Percentiles rank a stretch among this genome's conserved stretches.
Evolutionary conservation across 2,329 filamentous ascomycete genomes (phyloP).

Genomic region (Trichoderma sp.): DNA sequence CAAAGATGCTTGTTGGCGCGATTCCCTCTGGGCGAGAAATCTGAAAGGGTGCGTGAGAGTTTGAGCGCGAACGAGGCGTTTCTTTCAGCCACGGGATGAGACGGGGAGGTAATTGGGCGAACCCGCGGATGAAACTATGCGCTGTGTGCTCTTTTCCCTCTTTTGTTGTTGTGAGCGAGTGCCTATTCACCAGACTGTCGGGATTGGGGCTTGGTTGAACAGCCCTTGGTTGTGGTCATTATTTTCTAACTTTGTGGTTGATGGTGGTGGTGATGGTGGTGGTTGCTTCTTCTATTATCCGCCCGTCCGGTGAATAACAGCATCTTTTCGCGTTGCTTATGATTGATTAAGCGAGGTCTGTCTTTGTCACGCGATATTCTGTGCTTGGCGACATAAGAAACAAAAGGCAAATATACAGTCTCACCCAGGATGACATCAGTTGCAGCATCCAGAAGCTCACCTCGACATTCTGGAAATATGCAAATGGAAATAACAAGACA

Average conservation of each 20-base stretch:
- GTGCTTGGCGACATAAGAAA: not conserved
- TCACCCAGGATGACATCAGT: slow-evolving; percentile 13
- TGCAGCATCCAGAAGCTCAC: not conserved
- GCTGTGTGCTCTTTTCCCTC: not conserved
- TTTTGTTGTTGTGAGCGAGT: not conserved
- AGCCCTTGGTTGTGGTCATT: not conserved
- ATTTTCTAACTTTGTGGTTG: no score
- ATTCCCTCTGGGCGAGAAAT: not conserved
- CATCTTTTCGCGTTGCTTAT: slow-evolving; percentile 6
- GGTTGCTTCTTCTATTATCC: not conserved
- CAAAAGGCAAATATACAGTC: not conserved
- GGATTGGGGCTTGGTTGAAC: not conserved
- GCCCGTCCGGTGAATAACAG: not conserved
- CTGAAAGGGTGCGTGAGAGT: not conserved
- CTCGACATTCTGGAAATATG: not conserved
- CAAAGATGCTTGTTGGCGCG: not conserved
- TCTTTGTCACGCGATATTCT: not conserved
- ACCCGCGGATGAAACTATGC: not conserved
- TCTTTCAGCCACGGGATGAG: slow-evolving; percentile 18
- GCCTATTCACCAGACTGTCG: not conserved
- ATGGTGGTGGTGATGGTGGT: not conserved
- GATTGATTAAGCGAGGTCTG: slow-evolving; percentile 17
- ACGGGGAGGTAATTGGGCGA: not conserved
- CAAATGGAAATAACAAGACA: not conserved
- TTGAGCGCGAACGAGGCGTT: not conserved